Base-by-base conservation (phyloP, 441 rosid genomes). In the Erysimum cheiri region DNA sequence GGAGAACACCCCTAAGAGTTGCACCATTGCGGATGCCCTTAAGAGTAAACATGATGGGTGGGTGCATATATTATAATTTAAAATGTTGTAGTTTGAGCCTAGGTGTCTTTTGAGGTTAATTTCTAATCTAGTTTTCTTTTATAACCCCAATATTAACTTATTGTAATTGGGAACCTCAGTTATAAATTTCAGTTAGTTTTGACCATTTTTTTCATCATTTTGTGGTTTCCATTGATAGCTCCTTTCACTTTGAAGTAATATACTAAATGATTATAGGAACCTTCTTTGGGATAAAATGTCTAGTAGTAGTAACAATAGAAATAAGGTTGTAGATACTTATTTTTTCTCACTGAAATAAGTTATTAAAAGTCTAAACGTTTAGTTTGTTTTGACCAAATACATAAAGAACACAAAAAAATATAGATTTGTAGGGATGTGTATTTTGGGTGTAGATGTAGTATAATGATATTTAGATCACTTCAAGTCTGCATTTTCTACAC, bases 81-180 rank as follows among this genome's bases (percentile, higher is more conserved):
- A 66, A 73, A 40, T 48, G 64, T 63, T 40, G 70, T 63, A 56
- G 74, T 63, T 48, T 56, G 53, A 57, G 19, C 70, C 13, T 35
- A 67, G n/a, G 47, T 49, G 54, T 50, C 67, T 75, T 69, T 63
- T 47, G 61, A 69, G 53, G 67, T 24, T 48, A 46, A 37, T 54
- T 60, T 19, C 54, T 31, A 36, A 5, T 29, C 39, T 55, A 60
- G 5, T 19, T 59, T 67, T 36, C 15, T 22, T 29, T 31, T 22
- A 33, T 22, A 33, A 68, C 47, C 9, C 19, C 53, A 44, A n/a
- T 35, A 35, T 69, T 28, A 22, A 13, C n/a, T 72, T 29, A n/a
- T 65, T 31, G 52, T 55, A 36, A 22, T 31, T 39, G 54, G 54
- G 67, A 58, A 41, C 12, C 46, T 60, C 14, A 41, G n/a, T 13